Conservation (phyloP, 352 stramenopile species). For the Pythium insidiosum region DNA sequence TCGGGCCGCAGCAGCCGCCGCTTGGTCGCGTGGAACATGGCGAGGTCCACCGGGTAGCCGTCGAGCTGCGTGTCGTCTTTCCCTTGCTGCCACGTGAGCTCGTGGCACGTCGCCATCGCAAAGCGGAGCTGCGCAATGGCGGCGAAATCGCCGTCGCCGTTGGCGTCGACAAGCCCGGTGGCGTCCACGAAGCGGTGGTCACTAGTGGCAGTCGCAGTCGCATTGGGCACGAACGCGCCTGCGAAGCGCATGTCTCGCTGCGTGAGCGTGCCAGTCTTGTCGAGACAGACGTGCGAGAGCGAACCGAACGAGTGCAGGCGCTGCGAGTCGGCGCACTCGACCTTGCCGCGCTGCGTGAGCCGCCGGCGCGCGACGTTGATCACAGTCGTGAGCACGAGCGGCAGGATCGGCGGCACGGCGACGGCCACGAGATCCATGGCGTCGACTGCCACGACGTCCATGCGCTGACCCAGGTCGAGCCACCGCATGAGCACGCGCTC, state of each 20-base stretch:
- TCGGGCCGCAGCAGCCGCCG: no score
- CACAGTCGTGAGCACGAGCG: conserved; percentile 33
- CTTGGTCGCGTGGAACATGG: conserved; percentile 31
- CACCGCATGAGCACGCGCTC: conserved; percentile 17
- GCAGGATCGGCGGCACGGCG: conserved; percentile 35
- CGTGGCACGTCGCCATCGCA: conserved; percentile 33
- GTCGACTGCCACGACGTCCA: conserved; percentile 17
- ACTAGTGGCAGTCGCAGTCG: background rate
- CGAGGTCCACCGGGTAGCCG: conserved; percentile 30
- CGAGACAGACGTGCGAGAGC: conserved; percentile 36
- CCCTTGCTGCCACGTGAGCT: conserved; percentile 19
- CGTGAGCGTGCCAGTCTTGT: conserved; percentile 45
- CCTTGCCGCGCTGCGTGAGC: conserved; percentile 24
- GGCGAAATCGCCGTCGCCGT: no score
- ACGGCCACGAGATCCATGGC: conserved; percentile 29
- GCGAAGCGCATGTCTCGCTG: conserved; percentile 25
- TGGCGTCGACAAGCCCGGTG: background rate
- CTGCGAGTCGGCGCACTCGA: conserved; percentile 53
- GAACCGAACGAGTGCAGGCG: conserved; percentile 31
- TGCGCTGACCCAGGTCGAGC: background rate
- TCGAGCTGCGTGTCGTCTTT: conserved; percentile 5
- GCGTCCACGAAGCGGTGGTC: background rate
- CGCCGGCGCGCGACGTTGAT: conserved; percentile 42
- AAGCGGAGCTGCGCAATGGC: conserved; percentile 5
- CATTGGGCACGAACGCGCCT: conserved; percentile 13